A percentile compares a stretch with the other conserved stretches of the same genome.
These are phyloP conservation scores for Apiotrichum mycotoxinovorans DNA, from an alignment of 1,284 basidiomycete genomes.

Conservation along the genomic window DNA sequence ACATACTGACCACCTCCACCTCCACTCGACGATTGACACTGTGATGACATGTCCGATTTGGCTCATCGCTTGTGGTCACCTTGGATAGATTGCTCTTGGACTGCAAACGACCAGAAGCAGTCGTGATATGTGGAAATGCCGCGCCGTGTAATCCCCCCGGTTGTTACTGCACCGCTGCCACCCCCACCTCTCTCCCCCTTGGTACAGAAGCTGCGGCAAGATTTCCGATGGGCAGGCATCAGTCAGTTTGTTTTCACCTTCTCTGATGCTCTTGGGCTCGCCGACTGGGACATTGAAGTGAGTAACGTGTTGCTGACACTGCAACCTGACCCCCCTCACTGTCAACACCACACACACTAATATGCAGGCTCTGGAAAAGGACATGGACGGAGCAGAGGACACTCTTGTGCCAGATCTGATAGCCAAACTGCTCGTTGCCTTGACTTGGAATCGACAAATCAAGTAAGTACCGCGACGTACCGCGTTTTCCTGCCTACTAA, in stretches of 20 bases:
- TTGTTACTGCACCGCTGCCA: constrained; percentile 22
- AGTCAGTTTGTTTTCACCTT: constrained; percentile 49
- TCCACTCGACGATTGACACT: constrained; percentile 1
- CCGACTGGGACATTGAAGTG: constrained; percentile 49
- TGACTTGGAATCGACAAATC: constrained; percentile 54
- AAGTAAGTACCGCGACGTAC: constrained; percentile 52
- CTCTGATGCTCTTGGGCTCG: constrained; percentile 45
- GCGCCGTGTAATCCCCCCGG: constrained; percentile 20
- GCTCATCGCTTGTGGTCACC: neutral
- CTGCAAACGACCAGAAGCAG: neutral
- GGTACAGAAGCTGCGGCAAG: constrained; percentile 40
- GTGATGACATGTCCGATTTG: too few relatives aligned
- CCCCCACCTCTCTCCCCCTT: constrained; percentile 45
- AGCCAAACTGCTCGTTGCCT: constrained; percentile 51
- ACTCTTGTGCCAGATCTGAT: constrained; percentile 51
- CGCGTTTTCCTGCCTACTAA: neutral
- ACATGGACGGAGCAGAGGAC: constrained; percentile 52
- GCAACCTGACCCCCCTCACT: too few relatives aligned
- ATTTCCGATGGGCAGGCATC: constrained; percentile 50
- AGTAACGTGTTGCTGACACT: too few relatives aligned
- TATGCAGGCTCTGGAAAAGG: constrained; percentile 50
- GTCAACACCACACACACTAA: neutral
- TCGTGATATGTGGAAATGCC: constrained; percentile 27
- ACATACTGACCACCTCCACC: constrained; percentile 9
- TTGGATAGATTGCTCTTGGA: neutral